Evolutionary conservation across 2,329 filamentous ascomycete species (phyloP).

Genomic region (Botrytis porri): DNA sequence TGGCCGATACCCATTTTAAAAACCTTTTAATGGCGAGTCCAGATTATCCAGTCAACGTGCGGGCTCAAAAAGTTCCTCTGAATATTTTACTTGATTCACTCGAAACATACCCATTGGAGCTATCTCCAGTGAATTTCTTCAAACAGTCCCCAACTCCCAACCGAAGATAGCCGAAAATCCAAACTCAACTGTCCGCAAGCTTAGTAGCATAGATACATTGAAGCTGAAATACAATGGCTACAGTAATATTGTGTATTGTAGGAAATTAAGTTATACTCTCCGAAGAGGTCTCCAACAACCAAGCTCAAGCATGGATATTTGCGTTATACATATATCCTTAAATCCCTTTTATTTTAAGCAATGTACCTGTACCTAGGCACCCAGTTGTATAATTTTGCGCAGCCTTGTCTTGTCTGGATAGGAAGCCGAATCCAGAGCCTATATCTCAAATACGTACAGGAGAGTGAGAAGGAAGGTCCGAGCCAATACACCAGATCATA

Average conservation of each 20-base stretch:
- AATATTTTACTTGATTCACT: neutral
- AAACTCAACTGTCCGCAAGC: neutral
- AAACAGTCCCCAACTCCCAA: neutral
- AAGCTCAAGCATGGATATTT: neutral
- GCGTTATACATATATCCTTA: neutral
- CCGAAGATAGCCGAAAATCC: neutral
- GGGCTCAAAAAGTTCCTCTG: too few species aligned
- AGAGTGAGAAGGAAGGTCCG: neutral
- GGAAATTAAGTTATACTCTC: neutral
- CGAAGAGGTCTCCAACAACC: neutral
- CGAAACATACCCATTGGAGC: neutral
- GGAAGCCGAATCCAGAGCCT: neutral
- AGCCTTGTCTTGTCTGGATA: neutral
- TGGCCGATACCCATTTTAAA: neutral
- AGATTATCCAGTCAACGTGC: too few species aligned
- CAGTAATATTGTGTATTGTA: neutral
- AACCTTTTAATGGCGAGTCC: neutral
- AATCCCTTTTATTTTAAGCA: neutral
- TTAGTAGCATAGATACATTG: neutral
- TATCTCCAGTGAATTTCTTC: neutral
- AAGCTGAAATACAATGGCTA: neutral
- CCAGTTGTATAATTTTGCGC: too few species aligned
- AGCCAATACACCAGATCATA: neutral
- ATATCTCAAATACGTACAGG: neutral
- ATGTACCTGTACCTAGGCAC: neutral